Percentiles rank a stretch among this genome's conserved stretches.
phyloP scores from a whole-genome alignment of 352 stramenopile species.

The Phytophthora hybrid region DNA sequence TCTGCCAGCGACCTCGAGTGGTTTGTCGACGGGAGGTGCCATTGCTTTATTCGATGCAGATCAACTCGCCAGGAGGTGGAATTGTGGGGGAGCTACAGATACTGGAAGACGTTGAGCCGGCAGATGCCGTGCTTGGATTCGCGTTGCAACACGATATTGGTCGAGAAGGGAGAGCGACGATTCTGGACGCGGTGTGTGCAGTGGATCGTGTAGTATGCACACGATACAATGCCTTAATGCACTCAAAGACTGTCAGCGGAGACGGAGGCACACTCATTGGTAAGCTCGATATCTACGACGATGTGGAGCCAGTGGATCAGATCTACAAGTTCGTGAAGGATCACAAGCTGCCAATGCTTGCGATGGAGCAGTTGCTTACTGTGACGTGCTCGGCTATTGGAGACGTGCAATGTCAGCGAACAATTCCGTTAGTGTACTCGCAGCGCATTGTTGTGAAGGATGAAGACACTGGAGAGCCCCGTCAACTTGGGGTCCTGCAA shows the following conservation, averaged over 20 bases:
- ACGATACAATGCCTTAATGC: conserved; percentile 52
- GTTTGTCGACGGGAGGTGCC: conserved; percentile 51
- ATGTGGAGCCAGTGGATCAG: conserved; percentile 69
- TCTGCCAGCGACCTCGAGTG: conserved; percentile 46
- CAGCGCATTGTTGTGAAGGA: conserved; percentile 44
- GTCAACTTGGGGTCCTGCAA: conserved; percentile 54
- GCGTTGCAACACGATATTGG: conserved; percentile 41
- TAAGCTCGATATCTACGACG: conserved; percentile 71
- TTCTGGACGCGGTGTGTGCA: conserved; percentile 59
- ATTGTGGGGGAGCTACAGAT: conserved; percentile 55
- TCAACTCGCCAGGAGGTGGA: conserved; percentile 39
- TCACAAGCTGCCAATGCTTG: conserved; percentile 40
- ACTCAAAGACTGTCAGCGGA: conserved; percentile 51
- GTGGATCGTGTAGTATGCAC: conserved; percentile 47
- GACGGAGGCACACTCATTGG: conserved; percentile 45
- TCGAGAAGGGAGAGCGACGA: conserved; percentile 30
- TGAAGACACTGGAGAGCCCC: conserved; percentile 22
- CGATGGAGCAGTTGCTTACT: conserved; percentile 50
- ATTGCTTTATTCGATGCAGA: conserved; percentile 52
- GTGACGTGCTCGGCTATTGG: conserved; percentile 47
- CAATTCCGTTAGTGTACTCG: conserved; percentile 62
- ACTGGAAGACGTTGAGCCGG: conserved; percentile 60
- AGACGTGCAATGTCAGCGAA: conserved; percentile 44
- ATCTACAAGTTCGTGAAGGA: conserved; percentile 79
- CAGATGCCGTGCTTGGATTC: conserved; percentile 60